phyloP scores from a whole-genome alignment of 2,329 filamentous ascomycete species.

The Fusarium sp. region DNA sequence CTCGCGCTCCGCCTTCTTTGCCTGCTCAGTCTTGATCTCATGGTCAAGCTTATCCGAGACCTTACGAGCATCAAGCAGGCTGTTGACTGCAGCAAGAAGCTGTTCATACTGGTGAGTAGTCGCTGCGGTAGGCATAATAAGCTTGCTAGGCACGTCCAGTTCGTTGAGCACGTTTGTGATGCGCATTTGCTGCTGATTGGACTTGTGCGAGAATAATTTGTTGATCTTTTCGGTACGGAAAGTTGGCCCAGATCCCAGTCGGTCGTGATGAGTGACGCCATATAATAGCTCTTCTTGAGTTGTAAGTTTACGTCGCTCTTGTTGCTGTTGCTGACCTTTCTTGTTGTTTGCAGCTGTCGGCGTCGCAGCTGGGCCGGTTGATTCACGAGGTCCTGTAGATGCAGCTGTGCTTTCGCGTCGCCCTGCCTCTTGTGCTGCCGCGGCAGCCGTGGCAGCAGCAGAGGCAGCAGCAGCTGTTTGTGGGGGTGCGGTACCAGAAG shows the following conservation, averaged over 20 bases:
- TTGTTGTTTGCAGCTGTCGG: constrained; percentile 60
- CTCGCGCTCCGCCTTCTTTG: constrained; percentile 66
- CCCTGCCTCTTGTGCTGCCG: constrained; percentile 52
- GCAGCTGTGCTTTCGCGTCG: constrained; percentile 67
- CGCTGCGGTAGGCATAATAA: constrained; percentile 79
- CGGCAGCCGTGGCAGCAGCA: constrained; percentile 28
- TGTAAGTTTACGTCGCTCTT: constrained; percentile 76
- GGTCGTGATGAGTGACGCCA: constrained; percentile 87
- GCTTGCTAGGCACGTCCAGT: constrained; percentile 75
- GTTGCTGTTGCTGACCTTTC: constrained; percentile 57
- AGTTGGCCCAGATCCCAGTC: constrained; percentile 84
- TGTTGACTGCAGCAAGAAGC: constrained; percentile 74
- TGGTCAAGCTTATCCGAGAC: constrained; percentile 79
- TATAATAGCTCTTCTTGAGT: constrained; percentile 82
- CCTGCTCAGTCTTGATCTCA: constrained; percentile 72
- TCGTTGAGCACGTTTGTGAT: constrained; percentile 79
- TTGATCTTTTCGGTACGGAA: constrained; percentile 89
- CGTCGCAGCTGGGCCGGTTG: constrained; percentile 49
- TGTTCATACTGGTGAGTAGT: constrained; percentile 79
- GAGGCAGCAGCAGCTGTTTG: constrained; percentile 37
- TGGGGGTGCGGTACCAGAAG: constrained; percentile 55
- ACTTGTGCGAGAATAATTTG: constrained; percentile 82
- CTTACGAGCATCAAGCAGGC: constrained; percentile 79
- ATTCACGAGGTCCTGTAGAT: constrained; percentile 55
- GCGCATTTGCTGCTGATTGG: constrained; percentile 78